Evolutionary conservation across 805 yeast species (phyloP).

Genomic region (Hagleromyces aurorensis): DNA sequence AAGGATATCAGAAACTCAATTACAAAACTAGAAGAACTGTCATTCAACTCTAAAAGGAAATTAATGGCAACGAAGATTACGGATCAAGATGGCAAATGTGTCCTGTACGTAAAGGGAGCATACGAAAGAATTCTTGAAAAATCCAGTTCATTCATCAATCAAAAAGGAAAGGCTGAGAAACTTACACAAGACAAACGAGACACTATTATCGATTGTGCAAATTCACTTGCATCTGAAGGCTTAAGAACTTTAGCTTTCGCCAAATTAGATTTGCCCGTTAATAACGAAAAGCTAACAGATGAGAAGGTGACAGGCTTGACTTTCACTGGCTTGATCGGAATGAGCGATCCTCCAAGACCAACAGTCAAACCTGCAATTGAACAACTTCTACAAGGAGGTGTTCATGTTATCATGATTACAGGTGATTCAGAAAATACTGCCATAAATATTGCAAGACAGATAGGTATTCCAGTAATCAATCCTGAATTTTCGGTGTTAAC

Average conservation of each 20-base stretch:
- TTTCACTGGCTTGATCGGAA: conserved; percentile 84
- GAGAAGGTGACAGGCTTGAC: conserved; percentile 50
- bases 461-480: conserved; percentile 76
- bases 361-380: conserved; percentile 71
- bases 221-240: conserved; percentile 69
- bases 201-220: conserved; percentile 50
- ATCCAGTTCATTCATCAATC: conserved; percentile 52
- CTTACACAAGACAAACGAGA: conserved; percentile 44
- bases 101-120: conserved; percentile 83
- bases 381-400: conserved; percentile 81
- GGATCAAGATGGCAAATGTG: conserved; percentile 48
- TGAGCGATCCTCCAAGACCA: conserved; percentile 97
- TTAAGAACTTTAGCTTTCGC: conserved; percentile 82
- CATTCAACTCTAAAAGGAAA: conserved; percentile 78
- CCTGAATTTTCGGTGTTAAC: conserved; percentile 63
- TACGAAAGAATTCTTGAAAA: conserved; percentile 59
- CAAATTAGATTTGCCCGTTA: conserved; percentile 34
- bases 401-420: conserved; percentile 96
- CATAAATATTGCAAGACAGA: conserved; percentile 71
- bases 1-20: conserved; percentile 56
- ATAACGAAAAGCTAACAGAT: conserved; percentile 24
- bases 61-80: conserved; percentile 77
- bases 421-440: conserved; percentile 92
- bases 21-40: conserved; percentile 61
- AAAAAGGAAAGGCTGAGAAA: conserved; percentile 51